A percentile compares a stretch with the other conserved stretches of the same genome.
These are phyloP conservation scores for Claviceps pazoutovae DNA, from an alignment of 2,329 filamentous ascomycete species.

Conservation along the genomic window DNA sequence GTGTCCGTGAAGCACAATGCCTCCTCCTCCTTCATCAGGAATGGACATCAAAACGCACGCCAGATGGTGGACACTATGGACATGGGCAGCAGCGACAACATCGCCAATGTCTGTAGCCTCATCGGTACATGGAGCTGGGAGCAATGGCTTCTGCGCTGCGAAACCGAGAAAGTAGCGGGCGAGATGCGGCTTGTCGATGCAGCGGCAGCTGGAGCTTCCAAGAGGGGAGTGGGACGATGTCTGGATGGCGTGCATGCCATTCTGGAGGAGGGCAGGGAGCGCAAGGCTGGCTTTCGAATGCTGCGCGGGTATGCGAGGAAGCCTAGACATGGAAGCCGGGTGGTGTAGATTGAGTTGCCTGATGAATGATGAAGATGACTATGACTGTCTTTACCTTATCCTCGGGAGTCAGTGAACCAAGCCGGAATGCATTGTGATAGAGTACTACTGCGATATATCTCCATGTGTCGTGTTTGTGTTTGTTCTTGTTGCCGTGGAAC, in stretches of 20 bases:
- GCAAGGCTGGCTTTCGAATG: constrained; percentile 46
- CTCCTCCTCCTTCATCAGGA: constrained; percentile 13
- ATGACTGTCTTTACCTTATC: too few relatives aligned
- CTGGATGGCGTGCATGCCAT: constrained; percentile 46
- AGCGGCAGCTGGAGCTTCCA: constrained; percentile 34
- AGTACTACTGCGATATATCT: too few relatives aligned
- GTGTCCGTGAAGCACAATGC: constrained; percentile 21
- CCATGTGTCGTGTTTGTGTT: too few relatives aligned
- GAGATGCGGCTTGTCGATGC: constrained; percentile 44
- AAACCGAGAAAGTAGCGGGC: constrained; percentile 65
- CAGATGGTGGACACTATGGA: constrained; percentile 46
- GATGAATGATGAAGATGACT: not conserved
- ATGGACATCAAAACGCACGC: constrained; percentile 27
- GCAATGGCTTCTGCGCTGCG: constrained; percentile 81
- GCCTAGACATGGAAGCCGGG: constrained; percentile 28
- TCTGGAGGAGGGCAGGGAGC: constrained; percentile 47
- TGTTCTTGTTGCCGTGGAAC: too few relatives aligned
- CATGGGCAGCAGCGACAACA: constrained; percentile 53
- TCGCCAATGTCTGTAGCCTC: constrained; percentile 64
- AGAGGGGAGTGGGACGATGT: constrained; percentile 43
- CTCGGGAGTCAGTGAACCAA: too few relatives aligned
- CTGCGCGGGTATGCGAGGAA: constrained; percentile 52
- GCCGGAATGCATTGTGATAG: too few relatives aligned
- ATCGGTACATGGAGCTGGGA: constrained; percentile 89
- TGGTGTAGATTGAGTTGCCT: constrained; percentile 24